Evolutionary conservation across 106 monocot species (phyloP).

Genomic region (Hemerocallis citrina): DNA sequence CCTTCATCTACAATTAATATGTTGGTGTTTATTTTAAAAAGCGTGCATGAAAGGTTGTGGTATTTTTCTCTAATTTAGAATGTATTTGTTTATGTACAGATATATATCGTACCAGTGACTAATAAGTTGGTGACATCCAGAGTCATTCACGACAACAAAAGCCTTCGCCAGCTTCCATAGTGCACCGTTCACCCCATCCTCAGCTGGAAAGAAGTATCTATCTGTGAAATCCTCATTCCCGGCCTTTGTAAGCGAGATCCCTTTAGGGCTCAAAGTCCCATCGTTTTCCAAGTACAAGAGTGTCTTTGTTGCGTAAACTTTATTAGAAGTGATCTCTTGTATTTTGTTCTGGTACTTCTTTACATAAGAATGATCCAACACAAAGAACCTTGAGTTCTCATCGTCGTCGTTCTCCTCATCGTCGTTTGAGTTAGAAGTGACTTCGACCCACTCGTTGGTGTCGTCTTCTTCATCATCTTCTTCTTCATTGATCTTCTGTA

Average conservation of each 20-base stretch:
- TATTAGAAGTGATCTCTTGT: slow-evolving; percentile 8
- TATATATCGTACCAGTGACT: slow-evolving; percentile 42
- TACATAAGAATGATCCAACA: slow-evolving; percentile 41
- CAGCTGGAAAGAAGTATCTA: slow-evolving; percentile 27
- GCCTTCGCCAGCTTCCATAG: slow-evolving; percentile 61
- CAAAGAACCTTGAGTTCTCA: slow-evolving; percentile 30
- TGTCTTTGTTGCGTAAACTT: slow-evolving; percentile 64
- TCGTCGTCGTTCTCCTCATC: not conserved
- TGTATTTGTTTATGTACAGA: not conserved
- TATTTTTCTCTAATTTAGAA: too few relatives aligned
- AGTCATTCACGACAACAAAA: slow-evolving; percentile 44
- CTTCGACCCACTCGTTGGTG: not conserved
- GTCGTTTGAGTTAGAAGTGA: not conserved
- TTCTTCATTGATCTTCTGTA: not conserved
- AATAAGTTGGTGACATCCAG: slow-evolving; percentile 56
- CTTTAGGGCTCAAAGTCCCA: slow-evolving; percentile 42
- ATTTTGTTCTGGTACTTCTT: slow-evolving; percentile 3
- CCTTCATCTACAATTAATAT: too few relatives aligned
- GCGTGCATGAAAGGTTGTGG: too few relatives aligned
- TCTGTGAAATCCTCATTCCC: not conserved
- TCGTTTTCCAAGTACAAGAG: slow-evolving; percentile 44
- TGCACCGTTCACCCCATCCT: slow-evolving; percentile 25
- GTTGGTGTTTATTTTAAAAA: too few relatives aligned
- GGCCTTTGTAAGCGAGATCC: slow-evolving; percentile 47
- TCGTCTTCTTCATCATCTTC: not conserved